Evolutionary conservation across 306 rosid genomes (phyloP).

Genomic region (Pyrus communis): DNA sequence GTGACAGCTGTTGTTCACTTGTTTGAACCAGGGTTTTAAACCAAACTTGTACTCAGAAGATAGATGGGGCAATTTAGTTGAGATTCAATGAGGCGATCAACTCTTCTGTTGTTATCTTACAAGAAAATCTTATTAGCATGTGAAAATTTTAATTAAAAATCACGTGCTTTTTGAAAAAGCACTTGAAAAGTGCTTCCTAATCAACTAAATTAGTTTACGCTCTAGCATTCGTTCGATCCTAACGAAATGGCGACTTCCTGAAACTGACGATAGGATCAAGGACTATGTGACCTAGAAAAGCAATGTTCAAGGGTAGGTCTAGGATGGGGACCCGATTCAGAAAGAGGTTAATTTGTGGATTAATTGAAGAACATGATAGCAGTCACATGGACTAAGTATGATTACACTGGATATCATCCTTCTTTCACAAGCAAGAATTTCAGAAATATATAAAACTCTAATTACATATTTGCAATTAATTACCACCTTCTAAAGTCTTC

Average conservation of each 20-base stretch:
- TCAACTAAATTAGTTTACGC: too few relatives aligned
- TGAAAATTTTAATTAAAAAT: too few relatives aligned
- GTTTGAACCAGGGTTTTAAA: too few relatives aligned
- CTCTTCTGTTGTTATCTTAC: background rate
- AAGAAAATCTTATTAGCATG: background rate
- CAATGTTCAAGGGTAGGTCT: background rate
- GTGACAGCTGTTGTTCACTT: too few relatives aligned
- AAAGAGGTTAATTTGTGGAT: background rate
- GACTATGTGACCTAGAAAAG: background rate
- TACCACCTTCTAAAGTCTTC: background rate
- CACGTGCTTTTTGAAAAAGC: too few relatives aligned
- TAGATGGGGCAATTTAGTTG: background rate
- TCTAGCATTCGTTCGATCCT: too few relatives aligned
- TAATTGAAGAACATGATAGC: slow-evolving; percentile 24
- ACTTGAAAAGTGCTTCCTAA: too few relatives aligned
- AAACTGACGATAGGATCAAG: background rate
- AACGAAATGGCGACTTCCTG: too few relatives aligned
- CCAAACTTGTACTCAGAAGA: too few relatives aligned
- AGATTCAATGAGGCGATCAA: background rate
- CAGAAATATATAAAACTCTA: slow-evolving; percentile 8
- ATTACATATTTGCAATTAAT: background rate
- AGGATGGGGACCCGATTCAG: slow-evolving; percentile 12
- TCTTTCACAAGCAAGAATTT: slow-evolving; percentile 20
- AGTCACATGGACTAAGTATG: slow-evolving; percentile 26
- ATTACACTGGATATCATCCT: slow-evolving; percentile 1